Conservation (phyloP, 306 rosid species). For the Lathyrus oleraceus region DNA sequence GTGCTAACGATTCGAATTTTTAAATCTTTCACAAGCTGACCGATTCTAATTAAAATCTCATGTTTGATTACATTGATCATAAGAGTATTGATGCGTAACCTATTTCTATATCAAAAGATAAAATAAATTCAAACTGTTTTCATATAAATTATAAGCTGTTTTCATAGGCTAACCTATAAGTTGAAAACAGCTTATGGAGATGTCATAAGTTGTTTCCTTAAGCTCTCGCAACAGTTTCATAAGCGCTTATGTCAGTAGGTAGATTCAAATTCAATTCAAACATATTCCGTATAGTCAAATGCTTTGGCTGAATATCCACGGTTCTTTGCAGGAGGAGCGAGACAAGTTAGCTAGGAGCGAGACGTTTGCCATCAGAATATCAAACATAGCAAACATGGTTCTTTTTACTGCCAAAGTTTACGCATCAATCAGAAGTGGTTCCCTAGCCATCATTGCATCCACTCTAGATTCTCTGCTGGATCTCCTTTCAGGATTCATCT, state of each 20-base stretch:
- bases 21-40: no score
- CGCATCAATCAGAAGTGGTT: slow-evolving; percentile 89
- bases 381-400: slow-evolving; percentile 90
- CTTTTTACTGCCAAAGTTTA: slow-evolving; percentile 89
- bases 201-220: background rate
- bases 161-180: background rate
- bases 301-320: slow-evolving; percentile 31
- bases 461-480: slow-evolving; percentile 97
- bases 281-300: background rate
- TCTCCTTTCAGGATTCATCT: slow-evolving; percentile 93
- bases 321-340: slow-evolving; percentile 71
- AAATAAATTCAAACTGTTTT: background rate
- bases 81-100: background rate
- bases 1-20: no score
- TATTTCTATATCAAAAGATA: background rate
- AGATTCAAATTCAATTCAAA: background rate
- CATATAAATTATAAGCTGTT: background rate
- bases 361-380: slow-evolving; percentile 88
- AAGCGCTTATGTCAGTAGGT: background rate
- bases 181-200: background rate
- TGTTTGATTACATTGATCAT: background rate
- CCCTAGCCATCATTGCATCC: slow-evolving; percentile 97
- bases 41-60: no score
- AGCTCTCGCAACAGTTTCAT: background rate
- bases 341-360: slow-evolving; percentile 84